phyloP scores from a whole-genome alignment of 2,329 filamentous ascomycete genomes.

The Tothia fuscella region DNA sequence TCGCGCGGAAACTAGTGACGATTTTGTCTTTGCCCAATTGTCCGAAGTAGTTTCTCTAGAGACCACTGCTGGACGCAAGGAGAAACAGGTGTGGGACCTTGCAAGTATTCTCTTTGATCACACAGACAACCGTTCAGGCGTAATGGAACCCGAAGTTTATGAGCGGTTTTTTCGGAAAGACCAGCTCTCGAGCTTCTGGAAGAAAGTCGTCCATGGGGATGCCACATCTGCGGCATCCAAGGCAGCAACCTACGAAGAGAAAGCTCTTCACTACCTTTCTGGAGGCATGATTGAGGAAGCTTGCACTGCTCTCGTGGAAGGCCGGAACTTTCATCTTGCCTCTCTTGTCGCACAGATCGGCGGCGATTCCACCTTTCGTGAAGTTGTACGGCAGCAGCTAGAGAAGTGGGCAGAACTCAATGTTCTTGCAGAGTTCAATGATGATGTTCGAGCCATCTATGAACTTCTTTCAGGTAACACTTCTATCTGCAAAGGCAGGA shows the following conservation, averaged over 20 bases:
- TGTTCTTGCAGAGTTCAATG: constrained; percentile 75
- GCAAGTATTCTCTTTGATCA: constrained; percentile 81
- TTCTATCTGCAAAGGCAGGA: constrained; percentile 69
- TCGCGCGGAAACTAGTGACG: constrained; percentile 37
- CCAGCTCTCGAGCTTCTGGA: constrained; percentile 57
- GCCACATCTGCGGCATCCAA: constrained; percentile 39
- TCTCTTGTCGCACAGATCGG: constrained; percentile 76
- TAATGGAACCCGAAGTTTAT: constrained; percentile 29
- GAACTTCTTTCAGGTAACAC: constrained; percentile 81
- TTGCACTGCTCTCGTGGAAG: constrained; percentile 64
- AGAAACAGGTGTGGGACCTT: constrained; percentile 73
- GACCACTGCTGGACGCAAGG: constrained; percentile 37
- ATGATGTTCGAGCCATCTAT: constrained; percentile 76
- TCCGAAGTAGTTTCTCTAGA: constrained; percentile 29
- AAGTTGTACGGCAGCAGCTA: constrained; percentile 69
- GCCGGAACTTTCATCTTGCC: constrained; percentile 71
- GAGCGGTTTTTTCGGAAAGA: constrained; percentile 40
- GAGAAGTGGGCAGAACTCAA: constrained; percentile 74
- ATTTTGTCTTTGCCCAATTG: constrained; percentile 39
- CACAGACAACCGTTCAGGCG: constrained; percentile 33
- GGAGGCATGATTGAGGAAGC: constrained; percentile 71
- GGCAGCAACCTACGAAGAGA: constrained; percentile 61
- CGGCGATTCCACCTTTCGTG: constrained; percentile 52
- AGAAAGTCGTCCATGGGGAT: constrained; percentile 27
- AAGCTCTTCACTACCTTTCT: constrained; percentile 68